Evolutionary conservation across 2,329 filamentous ascomycete species (phyloP), one percentile per base, ranked within the genome.

Genomic region (Cyclaneusma minus): DNA sequence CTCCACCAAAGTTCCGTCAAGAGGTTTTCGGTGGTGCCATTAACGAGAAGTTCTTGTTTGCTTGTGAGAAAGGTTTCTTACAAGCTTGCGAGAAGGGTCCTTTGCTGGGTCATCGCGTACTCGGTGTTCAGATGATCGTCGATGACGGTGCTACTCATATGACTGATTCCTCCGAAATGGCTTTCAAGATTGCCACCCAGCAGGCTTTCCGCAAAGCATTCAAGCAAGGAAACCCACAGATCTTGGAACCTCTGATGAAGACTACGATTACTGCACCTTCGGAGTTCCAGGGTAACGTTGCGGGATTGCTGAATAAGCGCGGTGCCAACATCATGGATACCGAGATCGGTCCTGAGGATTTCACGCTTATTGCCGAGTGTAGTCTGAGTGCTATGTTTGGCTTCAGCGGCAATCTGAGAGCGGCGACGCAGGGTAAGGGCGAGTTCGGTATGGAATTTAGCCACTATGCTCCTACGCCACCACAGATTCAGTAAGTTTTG

Each of bases 371-470:
- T 29, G 85, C 84, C 14, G 89, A 95, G 56, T 93, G 84, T 60
- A 85, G 77, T 50, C 56, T 98, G 50, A 93, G 95, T 52, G 72
- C 77, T 50, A 98, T 98, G 89, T 98, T 98, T 51, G 89, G 89
- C 36, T 95, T 98, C 59, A 85, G 76, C 45, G 81, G 76, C 21
- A 81, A 93, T 55, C 57, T 98, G 39, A 70, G 89, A 42, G 89
- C 89, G 9, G 81, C 85, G 13, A 95, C 85, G 3, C 89, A 98
- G 59, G 89, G 89, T 35, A 98, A 98, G 66, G 89, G 89, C 44
- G 89, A 98, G 60, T 98, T 94, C 49, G 79, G 69, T 44, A 95
- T 98, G 89, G 89, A 98, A 57, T 98, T 98, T 47, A 89, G 80
- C 53, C 89, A 95, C 58, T 98, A 98, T 46, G 73, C 80, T 27